Evolutionary conservation across 2,329 filamentous ascomycete species (phyloP).

Genomic region (Botrytis hyacinthi): DNA sequence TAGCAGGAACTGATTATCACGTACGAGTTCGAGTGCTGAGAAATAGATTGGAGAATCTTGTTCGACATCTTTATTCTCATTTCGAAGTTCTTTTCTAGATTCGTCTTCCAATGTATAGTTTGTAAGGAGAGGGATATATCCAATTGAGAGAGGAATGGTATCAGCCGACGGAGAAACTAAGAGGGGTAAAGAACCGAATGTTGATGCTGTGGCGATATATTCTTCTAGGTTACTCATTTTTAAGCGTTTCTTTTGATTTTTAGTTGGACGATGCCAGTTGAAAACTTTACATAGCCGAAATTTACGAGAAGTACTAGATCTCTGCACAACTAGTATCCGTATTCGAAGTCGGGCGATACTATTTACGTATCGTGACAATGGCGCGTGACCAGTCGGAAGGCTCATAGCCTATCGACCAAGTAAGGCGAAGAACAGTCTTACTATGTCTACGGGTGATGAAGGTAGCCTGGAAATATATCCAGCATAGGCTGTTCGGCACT

Average conservation of each 20-base stretch:
- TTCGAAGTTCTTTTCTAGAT: neutral
- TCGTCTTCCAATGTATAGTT: neutral
- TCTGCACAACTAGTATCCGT: rapidly evolving
- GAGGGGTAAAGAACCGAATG: neutral
- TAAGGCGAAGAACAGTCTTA: neutral
- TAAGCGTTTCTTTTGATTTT: neutral
- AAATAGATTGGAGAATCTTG: neutral
- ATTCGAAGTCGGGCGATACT: neutral
- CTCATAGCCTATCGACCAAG: neutral
- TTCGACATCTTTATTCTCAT: neutral
- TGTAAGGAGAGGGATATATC: neutral
- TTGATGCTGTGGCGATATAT: neutral
- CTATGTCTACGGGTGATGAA: neutral
- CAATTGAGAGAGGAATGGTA: neutral
- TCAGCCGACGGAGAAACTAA: neutral
- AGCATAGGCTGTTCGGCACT: neutral
- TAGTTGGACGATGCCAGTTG: too few species aligned
- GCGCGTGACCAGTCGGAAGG: neutral
- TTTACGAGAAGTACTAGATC: rapidly evolving
- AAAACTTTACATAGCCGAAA: too few species aligned
- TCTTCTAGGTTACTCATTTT: neutral
- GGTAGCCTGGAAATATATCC: neutral
- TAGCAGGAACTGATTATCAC: neutral
- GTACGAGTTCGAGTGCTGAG: neutral
- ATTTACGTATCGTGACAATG: neutral